These are phyloP conservation scores for Planoprotostelium fungivorum DNA, from an alignment of 78 protist genomes.

Conservation along the genomic window DNA sequence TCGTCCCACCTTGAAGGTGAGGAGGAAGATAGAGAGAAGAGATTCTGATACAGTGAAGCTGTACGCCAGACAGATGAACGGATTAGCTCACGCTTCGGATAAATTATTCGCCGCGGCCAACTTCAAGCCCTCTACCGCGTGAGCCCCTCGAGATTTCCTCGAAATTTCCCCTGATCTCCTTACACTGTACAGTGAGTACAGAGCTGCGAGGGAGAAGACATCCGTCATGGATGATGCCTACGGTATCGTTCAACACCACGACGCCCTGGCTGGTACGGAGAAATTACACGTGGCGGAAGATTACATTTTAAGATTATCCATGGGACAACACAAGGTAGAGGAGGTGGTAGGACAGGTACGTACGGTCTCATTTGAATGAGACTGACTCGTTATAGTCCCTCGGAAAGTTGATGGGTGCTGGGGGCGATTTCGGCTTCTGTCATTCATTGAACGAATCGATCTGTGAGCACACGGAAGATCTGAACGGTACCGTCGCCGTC, in stretches of 20 bases:
- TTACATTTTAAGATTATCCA: constrained; percentile 65
- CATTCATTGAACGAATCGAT: constrained; percentile 30
- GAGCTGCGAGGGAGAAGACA: background rate
- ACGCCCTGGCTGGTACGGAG: constrained; percentile 84
- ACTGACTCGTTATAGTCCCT: too few species aligned
- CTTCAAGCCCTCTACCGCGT: background rate
- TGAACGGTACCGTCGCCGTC: constrained; percentile 18
- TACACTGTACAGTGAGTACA: background rate
- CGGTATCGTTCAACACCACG: constrained; percentile 85
- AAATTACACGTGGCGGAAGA: constrained; percentile 77
- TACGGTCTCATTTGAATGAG: too few species aligned
- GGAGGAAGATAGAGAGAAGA: background rate
- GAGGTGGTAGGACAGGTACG: background rate
- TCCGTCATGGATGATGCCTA: constrained; percentile 36
- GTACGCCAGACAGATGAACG: background rate
- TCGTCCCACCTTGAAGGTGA: background rate
- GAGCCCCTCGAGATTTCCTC: background rate
- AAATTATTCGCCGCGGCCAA: background rate
- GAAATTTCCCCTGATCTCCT: background rate
- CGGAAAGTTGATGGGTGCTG: too few species aligned
- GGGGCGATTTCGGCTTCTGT: constrained; percentile 13
- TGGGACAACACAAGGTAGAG: constrained; percentile 11
- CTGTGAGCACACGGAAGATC: constrained; percentile 19
- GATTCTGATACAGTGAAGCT: background rate
- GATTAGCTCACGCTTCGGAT: background rate